A percentile compares a stretch with the other conserved stretches of the same genome.
These are phyloP conservation scores for Mucor irregularis DNA, from an alignment of 371 early-diverging fungal species.

Conservation along the genomic window DNA sequence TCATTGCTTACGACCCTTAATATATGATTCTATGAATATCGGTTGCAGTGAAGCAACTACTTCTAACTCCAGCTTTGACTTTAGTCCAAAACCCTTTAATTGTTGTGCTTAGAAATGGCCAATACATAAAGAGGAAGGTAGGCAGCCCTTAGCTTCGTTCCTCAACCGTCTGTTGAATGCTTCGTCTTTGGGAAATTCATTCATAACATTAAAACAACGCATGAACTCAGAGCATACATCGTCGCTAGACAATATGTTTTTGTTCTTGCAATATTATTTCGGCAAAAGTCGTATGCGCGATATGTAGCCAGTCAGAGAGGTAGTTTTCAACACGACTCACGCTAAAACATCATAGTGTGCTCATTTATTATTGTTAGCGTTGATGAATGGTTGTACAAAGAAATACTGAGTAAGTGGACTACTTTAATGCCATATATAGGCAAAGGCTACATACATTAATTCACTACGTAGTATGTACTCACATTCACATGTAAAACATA, in stretches of 20 bases:
- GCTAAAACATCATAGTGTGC: no score
- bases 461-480: no score
- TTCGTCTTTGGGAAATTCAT: conserved; percentile 12
- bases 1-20: not conserved
- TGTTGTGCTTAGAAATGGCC: no score
- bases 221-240: conserved; percentile 5
- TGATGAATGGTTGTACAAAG: no score
- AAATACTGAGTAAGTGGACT: no score
- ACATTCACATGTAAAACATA: no score
- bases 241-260: conserved; percentile 9
- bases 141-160: conserved; percentile 2
- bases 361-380: no score
- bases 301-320: no score
- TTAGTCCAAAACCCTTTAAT: not conserved
- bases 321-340: not conserved
- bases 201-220: conserved; percentile 7
- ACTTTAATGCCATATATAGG: no score
- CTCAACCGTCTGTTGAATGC: conserved; percentile 10
- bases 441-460: no score
- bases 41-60: not conserved
- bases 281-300: no score
- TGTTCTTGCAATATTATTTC: no score
- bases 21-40: not conserved
- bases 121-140: conserved; percentile 4
- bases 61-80: conserved; percentile 1